Base-by-base conservation (phyloP, 768 basidiomycete genomes). In the Symmetrospora coprosmae region DNA sequence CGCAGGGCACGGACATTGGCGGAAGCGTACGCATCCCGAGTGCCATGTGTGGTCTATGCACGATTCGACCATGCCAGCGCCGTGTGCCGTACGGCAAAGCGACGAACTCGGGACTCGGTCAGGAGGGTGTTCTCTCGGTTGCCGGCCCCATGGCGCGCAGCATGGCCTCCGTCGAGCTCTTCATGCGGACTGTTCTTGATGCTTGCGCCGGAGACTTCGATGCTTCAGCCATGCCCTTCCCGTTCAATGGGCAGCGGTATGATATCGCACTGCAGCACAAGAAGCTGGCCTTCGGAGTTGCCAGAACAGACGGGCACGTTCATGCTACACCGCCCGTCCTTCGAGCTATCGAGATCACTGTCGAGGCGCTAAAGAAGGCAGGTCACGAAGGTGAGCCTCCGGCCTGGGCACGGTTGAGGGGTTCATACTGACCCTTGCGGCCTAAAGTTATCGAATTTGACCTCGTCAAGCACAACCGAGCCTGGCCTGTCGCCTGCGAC, bases 361-460 rank as follows among this genome's bases (percentile, higher is more conserved):
- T 53, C 11, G 38, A 60, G 43, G 60, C 52, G 11, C 39, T 61
- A 16, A 50, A 41, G 28, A 31, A 25, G 4, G 60, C 60, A 14
- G 60, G 60, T 3, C 60, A 61, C 31, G 52, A 61, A 23, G 56
- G 56, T 43, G 19, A 2, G 27, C 50, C 25, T 21, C 6, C 46
- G 2, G 11, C 33, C 0, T 17, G n/a, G 23, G 38, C 2, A 11
- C 14, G 11, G 2, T 11, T n/a, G 1, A 28, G 8, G 7, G 38
- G n/a, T 27, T 7, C 1, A 1, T 2, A n/a, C n/a, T n/a, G n/a
- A n/a, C n/a, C n/a, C n/a, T n/a, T n/a, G n/a, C n/a, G 23, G 25
- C 21, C 23, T 8, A 14, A 28, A 62, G 64, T 65, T 28, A 23
- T 65, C 28, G 64, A 65, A 31, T 65, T 65, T n/a, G 55, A 61